Evolutionary conservation across 345 rosid species (phyloP).

Genomic region (Excoecaria cochinchinensis): DNA sequence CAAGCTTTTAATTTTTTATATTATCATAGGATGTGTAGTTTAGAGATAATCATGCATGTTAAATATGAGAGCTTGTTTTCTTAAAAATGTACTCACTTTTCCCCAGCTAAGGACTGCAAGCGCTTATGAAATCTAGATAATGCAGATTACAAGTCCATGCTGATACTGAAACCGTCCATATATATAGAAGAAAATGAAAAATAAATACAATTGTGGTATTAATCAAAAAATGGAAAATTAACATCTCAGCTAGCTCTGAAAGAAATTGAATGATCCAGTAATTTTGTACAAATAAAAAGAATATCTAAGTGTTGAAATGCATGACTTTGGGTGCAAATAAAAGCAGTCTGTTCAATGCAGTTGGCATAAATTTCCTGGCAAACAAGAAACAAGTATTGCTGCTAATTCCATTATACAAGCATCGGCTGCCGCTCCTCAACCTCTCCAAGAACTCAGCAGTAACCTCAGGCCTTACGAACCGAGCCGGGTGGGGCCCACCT

Average conservation of each 20-base stretch:
- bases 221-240: neutral
- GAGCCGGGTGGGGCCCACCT: conserved; percentile 75
- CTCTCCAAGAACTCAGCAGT: conserved; percentile 49
- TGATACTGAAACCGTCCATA: too few species aligned
- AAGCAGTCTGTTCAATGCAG: conserved; percentile 54
- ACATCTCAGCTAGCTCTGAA: neutral
- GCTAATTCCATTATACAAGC: conserved; percentile 52
- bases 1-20: too few species aligned
- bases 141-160: too few species aligned
- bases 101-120: too few species aligned
- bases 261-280: neutral
- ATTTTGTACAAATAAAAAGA: neutral
- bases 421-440: conserved; percentile 46
- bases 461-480: conserved; percentile 45
- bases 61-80: too few species aligned
- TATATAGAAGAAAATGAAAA: too few species aligned
- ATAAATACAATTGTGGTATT: neutral
- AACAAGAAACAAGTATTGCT: conserved; percentile 63
- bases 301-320: conserved; percentile 19
- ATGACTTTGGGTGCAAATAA: conserved; percentile 49
- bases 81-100: too few species aligned
- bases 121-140: too few species aligned
- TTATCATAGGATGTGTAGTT: too few species aligned
- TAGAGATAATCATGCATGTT: too few species aligned
- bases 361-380: conserved; percentile 73